Percentiles rank a stretch among this genome's conserved stretches.
These are phyloP conservation scores for Millerago galiae DNA, from an alignment of 805 yeast genomes.

Conservation along the genomic window DNA sequence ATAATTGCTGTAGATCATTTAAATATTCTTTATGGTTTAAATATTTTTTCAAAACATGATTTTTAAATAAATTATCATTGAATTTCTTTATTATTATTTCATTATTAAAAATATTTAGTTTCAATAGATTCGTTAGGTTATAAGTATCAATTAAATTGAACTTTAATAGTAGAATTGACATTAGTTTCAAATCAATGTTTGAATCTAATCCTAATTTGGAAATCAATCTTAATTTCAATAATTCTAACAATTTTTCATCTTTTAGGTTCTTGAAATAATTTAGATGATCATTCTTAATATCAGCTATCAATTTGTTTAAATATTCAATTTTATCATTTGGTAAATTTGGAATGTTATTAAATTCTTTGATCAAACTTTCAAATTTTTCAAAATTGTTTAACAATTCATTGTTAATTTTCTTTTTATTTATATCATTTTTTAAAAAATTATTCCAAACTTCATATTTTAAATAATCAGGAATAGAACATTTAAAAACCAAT, in stretches of 20 bases:
- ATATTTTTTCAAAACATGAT: slow-evolving; percentile 9
- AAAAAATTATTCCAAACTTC: slow-evolving; percentile 16
- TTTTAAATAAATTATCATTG: slow-evolving; percentile 13
- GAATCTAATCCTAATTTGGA: slow-evolving; percentile 28
- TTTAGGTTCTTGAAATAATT: slow-evolving; percentile 10
- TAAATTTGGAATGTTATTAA: slow-evolving; percentile 5
- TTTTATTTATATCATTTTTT: slow-evolving; percentile 7
- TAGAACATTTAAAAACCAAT: slow-evolving; percentile 15
- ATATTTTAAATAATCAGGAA: slow-evolving; percentile 21
- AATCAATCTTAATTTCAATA: slow-evolving; percentile 30
- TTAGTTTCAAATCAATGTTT: slow-evolving; percentile 29
- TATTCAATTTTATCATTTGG: slow-evolving; percentile 19
- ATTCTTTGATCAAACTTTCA: slow-evolving; percentile 26
- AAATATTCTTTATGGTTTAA: slow-evolving; percentile 7
- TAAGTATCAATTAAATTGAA: slow-evolving; percentile 18
- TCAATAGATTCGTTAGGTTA: slow-evolving; percentile 15
- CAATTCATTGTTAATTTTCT: slow-evolving; percentile 8
- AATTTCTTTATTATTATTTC: slow-evolving; percentile 12
- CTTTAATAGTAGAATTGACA: slow-evolving; percentile 19
- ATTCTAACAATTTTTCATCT: slow-evolving; percentile 19
- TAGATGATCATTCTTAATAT: slow-evolving; percentile 8
- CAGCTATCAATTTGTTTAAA: slow-evolving; percentile 16
- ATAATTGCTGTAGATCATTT: slow-evolving; percentile 8
- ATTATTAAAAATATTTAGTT: slow-evolving; percentile 13
- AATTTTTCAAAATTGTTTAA: slow-evolving; percentile 27